Base-by-base conservation (phyloP, 75 land plant species). In the Selaginella moellendorffii region DNA sequence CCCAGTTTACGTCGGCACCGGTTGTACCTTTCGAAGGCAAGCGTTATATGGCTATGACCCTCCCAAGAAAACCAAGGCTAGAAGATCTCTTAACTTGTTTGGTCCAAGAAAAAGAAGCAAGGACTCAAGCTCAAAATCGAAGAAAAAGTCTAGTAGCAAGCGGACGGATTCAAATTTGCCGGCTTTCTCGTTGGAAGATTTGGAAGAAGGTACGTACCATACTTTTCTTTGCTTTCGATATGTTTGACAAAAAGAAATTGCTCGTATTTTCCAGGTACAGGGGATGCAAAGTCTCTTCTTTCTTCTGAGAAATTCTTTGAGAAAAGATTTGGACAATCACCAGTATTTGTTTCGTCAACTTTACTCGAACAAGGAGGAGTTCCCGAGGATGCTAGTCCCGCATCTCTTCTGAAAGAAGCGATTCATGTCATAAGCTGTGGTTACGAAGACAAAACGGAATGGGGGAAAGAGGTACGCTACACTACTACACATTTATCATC, bases 41-140 rank as follows among this genome's bases (percentile, higher is more conserved):
- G 91, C 91, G n/a, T 63, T 87, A 28, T 87, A 87, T 78, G 91
- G 91, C n/a, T 82, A 84, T 76, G 91, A 87, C 66, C 82, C 91
- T 29, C 77, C 86, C 2, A 56, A 81, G 22, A 76, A 77, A 27
- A 87, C 84, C 30, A 79, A 69, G 46, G 85, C 87, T 51, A 64
- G 78, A 60, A 25, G 84, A 87, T 53, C 86, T 83, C 29, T 78
- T 77, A 22, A 75, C 77, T 62, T 84, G 80, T 54, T 84, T 82
- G 91, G 91, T 21, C 63, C 83, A 12, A 74, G 85, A 53, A 87
- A 84, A 68, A 85, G 83, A 8, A 19, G 19, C 59, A 19, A 56
- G 24, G 24, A 56, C 9, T 56, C 24, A 21, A 56, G 59, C 46
- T 5, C 46, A 36, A 56, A 56, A 56, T 56, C 59, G 5, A 80